Evolutionary conservation across 768 basidiomycete genomes (phyloP).

Genomic region (Agrocybe pediades): DNA sequence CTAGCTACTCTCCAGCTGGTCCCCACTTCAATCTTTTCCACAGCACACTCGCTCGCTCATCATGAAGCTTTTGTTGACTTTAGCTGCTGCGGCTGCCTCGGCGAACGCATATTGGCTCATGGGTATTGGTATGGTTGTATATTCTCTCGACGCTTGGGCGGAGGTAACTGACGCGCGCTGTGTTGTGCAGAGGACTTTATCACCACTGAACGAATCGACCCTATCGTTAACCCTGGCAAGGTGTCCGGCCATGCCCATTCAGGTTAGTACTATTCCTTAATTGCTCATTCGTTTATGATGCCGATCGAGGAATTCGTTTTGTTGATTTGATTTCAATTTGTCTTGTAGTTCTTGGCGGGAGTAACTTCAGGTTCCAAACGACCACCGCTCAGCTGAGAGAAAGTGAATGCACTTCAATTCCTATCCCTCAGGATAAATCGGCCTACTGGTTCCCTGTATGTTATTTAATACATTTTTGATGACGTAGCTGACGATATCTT

Average conservation of each 20-base stretch:
- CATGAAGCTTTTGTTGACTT: constrained; percentile 31
- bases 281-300: constrained; percentile 9
- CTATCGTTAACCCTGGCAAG: constrained; percentile 47
- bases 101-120: constrained; percentile 49
- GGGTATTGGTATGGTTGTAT: constrained; percentile 34
- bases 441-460: constrained; percentile 55
- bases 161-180: constrained; percentile 3
- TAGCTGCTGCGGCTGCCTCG: constrained; percentile 32
- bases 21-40: constrained; percentile 26
- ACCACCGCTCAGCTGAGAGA: constrained; percentile 42
- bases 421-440: constrained; percentile 55
- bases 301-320: neutral
- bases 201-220: constrained; percentile 51
- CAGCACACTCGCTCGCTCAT: constrained; percentile 22
- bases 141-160: neutral
- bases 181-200: constrained; percentile 38
- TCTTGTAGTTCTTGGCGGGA: constrained; percentile 48
- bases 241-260: constrained; percentile 51
- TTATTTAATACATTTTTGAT: constrained; percentile 9
- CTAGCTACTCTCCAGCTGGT: constrained; percentile 22
- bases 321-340: too few relatives aligned
- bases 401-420: constrained; percentile 54
- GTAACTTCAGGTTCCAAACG: constrained; percentile 47
- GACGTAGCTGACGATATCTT: constrained; percentile 7
- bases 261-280: constrained; percentile 27